Percentiles rank a stretch among this genome's conserved stretches.
phyloP scores from a whole-genome alignment of 2,329 filamentous ascomycete species.

The Colletotrichum lentis region DNA sequence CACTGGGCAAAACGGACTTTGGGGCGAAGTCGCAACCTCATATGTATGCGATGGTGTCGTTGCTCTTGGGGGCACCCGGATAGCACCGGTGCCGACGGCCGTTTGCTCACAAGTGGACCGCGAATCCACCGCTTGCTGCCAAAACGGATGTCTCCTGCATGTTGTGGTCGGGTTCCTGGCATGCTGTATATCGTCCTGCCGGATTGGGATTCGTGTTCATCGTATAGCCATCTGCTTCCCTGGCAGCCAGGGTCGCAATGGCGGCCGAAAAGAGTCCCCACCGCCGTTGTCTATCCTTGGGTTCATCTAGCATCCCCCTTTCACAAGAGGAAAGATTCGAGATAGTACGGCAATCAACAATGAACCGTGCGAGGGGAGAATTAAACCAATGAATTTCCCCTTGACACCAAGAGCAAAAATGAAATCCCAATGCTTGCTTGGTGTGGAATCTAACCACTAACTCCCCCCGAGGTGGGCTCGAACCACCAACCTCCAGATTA shows the following conservation, averaged over 20 bases:
- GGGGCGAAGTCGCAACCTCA: background rate
- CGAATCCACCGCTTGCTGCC: background rate
- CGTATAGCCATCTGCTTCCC: too few species aligned
- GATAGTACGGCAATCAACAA: too few species aligned
- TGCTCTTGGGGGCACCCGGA: conserved; percentile 11
- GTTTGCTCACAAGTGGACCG: background rate
- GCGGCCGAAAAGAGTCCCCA: background rate
- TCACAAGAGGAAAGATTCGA: too few species aligned
- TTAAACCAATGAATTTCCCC: too few species aligned
- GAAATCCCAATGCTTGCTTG: rapidly evolving
- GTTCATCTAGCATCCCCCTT: background rate
- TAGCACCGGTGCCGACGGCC: background rate
- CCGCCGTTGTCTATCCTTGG: background rate
- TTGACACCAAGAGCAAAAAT: background rate
- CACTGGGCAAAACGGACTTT: too few species aligned
- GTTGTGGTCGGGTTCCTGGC: background rate
- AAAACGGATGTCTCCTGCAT: conserved; percentile 2
- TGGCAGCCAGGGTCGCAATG: background rate
- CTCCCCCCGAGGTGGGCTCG: conserved; percentile 26
- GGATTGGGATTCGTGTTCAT: background rate
- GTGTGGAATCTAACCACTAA: background rate
- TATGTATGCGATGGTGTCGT: background rate
- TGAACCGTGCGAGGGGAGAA: too few species aligned
- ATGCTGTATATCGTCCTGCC: conserved; percentile 6
- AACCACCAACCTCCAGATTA: conserved; percentile 38